A percentile compares a stretch with the other conserved stretches of the same genome.
Conservation (phyloP, 108 stramenopile species). For the Skeletonema marinoi region DNA sequence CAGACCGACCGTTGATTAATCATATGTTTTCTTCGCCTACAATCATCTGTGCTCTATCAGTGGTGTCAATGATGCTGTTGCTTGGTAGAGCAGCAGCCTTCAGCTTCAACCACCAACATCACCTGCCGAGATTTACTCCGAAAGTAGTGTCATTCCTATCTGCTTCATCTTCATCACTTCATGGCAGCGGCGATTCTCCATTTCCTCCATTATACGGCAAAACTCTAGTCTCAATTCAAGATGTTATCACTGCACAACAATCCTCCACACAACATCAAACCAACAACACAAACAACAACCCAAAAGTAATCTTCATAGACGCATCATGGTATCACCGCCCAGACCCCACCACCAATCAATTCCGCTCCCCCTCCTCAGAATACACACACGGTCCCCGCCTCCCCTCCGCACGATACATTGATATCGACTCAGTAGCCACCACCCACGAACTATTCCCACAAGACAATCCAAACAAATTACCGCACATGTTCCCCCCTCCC, state of each 20-base stretch:
- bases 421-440: conserved; percentile 69
- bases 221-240: conserved; percentile 28
- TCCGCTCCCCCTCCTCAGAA: conserved; percentile 50
- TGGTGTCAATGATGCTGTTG: not conserved
- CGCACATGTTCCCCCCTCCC: conserved; percentile 82
- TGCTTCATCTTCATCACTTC: not conserved
- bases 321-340: conserved; percentile 48
- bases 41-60: not conserved
- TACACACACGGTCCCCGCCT: conserved; percentile 67
- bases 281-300: not conserved
- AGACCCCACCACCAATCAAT: conserved; percentile 13
- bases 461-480: conserved; percentile 40
- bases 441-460: conserved; percentile 19
- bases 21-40: not conserved
- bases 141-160: not conserved
- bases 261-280: not conserved
- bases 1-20: too few relatives aligned
- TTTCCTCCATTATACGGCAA: conserved; percentile 25
- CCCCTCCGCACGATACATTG: conserved; percentile 55
- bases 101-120: not conserved
- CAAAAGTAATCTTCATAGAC: conserved; percentile 37
- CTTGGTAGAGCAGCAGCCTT: not conserved
- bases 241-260: conserved; percentile 12
- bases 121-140: not conserved
- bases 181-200: not conserved